Evolutionary conservation across 1,284 basidiomycete genomes (phyloP), one percentile per base, ranked within the genome.

Genomic region (Earliella scabrosa): DNA sequence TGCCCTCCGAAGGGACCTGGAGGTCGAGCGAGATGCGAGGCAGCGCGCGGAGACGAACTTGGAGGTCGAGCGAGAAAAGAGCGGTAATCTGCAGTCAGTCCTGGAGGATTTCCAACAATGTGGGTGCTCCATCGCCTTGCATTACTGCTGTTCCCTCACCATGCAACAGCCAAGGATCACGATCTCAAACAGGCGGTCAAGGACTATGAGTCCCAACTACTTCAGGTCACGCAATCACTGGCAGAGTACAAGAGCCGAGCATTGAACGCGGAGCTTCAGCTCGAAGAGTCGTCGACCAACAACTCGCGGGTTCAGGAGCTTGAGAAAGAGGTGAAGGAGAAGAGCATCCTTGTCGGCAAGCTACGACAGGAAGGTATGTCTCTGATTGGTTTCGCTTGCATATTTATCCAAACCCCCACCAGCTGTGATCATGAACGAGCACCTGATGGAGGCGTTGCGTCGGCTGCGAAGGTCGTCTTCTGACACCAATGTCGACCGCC

Each of bases 341-440:
- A 98, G 80, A 91, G 90, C 57, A 76, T 95, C 20, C 79, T 97
- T 5, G 93, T 98, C 39, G 91, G 90, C 47, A 98, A 98, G 72
- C 77, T 98, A 61, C 83, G 96, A 49, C 96, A 99, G 68, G 96
- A 98, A 82, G 88, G 95, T 95, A 62, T 41, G 76, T 71, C 20
- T 13, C 20, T 29, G n/a, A 38, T 45, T 46, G 6, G 36, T 52
- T 35, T 31, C 61, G 24, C 40, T 45, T 6, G 36, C 41, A 20
- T 3, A 49, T 69, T 26, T 60, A 48, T 21, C 29, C 3, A n/a
- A 18, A 31, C 11, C 0, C 20, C n/a, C 6, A 6, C 16, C 63
- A 96, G 95, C 90, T 45, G 93, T 97, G 9, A 95, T 98, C 54
- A 88, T 97, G 68, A 98, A 99, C 67, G 97, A 99, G 69, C 97